Evolutionary conservation across 176 grass and related monocot genomes (phyloP).

Genomic region (Juncus inflexus): DNA sequence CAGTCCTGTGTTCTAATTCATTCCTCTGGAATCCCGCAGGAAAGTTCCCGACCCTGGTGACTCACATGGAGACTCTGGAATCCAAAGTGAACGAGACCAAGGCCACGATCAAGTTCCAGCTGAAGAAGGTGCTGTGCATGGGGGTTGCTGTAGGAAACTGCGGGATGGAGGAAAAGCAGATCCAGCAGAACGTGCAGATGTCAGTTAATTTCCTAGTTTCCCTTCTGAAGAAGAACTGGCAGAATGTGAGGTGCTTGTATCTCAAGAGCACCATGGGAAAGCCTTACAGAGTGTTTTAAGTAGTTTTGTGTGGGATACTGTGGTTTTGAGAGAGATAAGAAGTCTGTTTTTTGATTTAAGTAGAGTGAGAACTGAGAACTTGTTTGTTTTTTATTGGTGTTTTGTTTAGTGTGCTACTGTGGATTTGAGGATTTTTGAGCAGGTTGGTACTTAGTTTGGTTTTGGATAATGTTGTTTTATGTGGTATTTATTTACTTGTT

Average conservation of each 20-base stretch:
- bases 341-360: conserved; percentile 6
- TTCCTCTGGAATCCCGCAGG: conserved; percentile 29
- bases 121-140: conserved; percentile 94
- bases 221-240: conserved; percentile 86
- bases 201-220: conserved; percentile 87
- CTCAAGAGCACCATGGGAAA: conserved; percentile 92
- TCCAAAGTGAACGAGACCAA: conserved; percentile 81
- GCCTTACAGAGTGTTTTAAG: conserved; percentile 50
- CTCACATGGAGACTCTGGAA: conserved; percentile 72
- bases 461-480: no score
- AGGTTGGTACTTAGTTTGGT: no score
- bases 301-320: conserved; percentile 5
- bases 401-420: not conserved
- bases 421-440: no score
- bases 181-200: conserved; percentile 72
- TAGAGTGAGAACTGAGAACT: conserved; percentile 15
- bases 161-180: conserved; percentile 84
- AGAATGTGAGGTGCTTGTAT: conserved; percentile 88
- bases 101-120: conserved; percentile 81
- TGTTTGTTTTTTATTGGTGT: conserved; percentile 14
- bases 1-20: no score
- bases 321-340: conserved; percentile 1
- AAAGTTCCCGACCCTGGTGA: conserved; percentile 73
- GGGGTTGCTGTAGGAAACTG: conserved; percentile 78
- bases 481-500: no score